phyloP scores from a whole-genome alignment of 192 early-diverging fungal genomes.

The Linnemannia elongata region DNA sequence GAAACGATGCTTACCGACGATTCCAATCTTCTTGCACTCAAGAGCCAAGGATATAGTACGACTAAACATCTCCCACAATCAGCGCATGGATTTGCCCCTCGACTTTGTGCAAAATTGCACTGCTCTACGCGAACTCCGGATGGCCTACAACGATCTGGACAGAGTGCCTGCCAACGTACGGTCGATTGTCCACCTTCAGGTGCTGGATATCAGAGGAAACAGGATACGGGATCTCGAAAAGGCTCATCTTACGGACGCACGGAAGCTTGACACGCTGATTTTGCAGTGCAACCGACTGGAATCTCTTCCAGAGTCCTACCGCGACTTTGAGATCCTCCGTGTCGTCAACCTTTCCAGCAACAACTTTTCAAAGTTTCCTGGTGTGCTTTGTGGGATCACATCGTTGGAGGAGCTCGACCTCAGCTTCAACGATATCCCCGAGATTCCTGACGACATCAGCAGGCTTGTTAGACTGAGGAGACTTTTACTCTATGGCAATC shows the following conservation, averaged over 20 bases:
- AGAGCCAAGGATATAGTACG: constrained; percentile 80
- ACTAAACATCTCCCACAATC: constrained; percentile 86
- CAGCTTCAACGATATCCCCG: constrained; percentile 83
- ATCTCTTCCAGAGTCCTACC: constrained; percentile 74
- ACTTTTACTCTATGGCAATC: constrained; percentile 83
- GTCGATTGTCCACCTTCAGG: constrained; percentile 71
- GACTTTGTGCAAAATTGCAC: constrained; percentile 87
- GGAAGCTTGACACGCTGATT: constrained; percentile 72
- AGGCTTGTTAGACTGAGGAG: constrained; percentile 69
- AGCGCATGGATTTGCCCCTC: constrained; percentile 83
- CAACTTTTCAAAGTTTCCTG: constrained; percentile 79
- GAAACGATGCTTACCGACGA: constrained; percentile 78
- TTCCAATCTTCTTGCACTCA: constrained; percentile 83
- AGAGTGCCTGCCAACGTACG: constrained; percentile 79
- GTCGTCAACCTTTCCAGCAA: constrained; percentile 88
- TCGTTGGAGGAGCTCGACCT: constrained; percentile 81
- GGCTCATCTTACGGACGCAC: constrained; percentile 72
- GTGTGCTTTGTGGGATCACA: constrained; percentile 69
- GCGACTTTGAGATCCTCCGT: constrained; percentile 67
- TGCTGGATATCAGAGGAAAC: constrained; percentile 87
- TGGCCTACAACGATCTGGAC: constrained; percentile 79
- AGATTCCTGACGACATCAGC: constrained; percentile 79
- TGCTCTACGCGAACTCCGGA: constrained; percentile 73
- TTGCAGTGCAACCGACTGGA: constrained; percentile 83
- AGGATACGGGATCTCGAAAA: constrained; percentile 76